Evolutionary conservation across 768 basidiomycete species (phyloP).

Genomic region (Rhizopogon rudus): DNA sequence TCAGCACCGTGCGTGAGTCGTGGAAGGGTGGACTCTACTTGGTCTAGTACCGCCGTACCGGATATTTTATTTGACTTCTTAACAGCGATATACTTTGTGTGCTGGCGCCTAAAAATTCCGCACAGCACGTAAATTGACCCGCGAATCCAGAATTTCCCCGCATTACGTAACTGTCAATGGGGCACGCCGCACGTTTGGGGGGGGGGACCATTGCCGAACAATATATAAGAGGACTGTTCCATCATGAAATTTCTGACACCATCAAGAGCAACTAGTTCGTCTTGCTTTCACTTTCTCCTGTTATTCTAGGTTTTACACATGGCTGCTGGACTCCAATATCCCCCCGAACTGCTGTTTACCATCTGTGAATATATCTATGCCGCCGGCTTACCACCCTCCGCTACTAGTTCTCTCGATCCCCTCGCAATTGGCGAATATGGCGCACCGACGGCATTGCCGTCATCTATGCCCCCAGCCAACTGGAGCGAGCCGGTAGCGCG

Average conservation of each 20-base stretch:
- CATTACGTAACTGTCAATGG: not conserved
- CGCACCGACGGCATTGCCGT: constrained; percentile 60
- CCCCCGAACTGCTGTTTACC: constrained; percentile 65
- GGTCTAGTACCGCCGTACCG: too few relatives aligned
- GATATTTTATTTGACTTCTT: not conserved
- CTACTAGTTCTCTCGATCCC: constrained; percentile 64
- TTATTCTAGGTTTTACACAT: constrained; percentile 10
- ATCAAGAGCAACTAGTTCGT: not conserved
- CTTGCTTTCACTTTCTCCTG: constrained; percentile 5
- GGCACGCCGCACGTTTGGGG: too few relatives aligned
- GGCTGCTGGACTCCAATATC: constrained; percentile 42
- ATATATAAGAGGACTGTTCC: not conserved
- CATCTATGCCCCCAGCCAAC: constrained; percentile 64
- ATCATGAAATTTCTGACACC: not conserved
- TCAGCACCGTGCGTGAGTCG: not conserved
- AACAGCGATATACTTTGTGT: not conserved
- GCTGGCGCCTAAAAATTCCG: not conserved
- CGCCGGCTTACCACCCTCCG: constrained; percentile 49
- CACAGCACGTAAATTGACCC: not conserved
- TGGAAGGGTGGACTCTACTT: not conserved
- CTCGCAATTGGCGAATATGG: constrained; percentile 40
- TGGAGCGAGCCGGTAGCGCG: constrained; percentile 68
- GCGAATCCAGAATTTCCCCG: not conserved
- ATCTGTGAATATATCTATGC: constrained; percentile 73
- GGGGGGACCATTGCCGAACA: not conserved